phyloP scores from a whole-genome alignment of 345 rosid genomes.

The Eucalyptus curtisii region DNA sequence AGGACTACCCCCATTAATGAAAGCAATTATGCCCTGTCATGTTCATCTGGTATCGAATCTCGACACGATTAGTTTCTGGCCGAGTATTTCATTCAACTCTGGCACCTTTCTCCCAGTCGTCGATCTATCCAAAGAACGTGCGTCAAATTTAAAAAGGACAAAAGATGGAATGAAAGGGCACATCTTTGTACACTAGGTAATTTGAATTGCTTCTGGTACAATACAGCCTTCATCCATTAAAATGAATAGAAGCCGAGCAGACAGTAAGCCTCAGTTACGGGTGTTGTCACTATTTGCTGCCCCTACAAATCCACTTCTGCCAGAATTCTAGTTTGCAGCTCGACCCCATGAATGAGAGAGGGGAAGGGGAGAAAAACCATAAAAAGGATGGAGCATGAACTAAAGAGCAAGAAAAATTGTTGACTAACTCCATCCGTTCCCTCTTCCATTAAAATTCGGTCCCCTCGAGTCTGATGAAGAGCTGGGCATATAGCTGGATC shows the following conservation, averaged over 20 bases:
- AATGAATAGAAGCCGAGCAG: background rate
- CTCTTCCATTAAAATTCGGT: constrained; percentile 55
- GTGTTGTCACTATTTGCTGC: background rate
- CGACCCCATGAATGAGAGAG: background rate
- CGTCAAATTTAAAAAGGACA: background rate
- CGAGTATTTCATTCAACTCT: background rate
- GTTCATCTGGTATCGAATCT: background rate
- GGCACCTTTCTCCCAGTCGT: background rate
- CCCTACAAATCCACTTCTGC: background rate
- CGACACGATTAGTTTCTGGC: background rate
- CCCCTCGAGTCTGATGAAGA: constrained; percentile 75
- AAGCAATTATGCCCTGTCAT: background rate
- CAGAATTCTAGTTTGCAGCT: background rate
- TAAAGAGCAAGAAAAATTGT: background rate
- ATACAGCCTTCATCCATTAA: background rate
- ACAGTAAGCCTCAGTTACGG: background rate
- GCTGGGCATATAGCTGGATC: constrained; percentile 59
- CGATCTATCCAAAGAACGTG: background rate
- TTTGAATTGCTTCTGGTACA: background rate
- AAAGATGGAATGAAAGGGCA: background rate
- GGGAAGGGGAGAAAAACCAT: background rate
- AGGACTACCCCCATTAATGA: background rate
- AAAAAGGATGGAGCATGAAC: background rate
- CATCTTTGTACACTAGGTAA: background rate
- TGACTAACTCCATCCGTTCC: constrained; percentile 18